Evolutionary conservation across 805 yeast species (phyloP).

Genomic region (Teunomyces panamensis): DNA sequence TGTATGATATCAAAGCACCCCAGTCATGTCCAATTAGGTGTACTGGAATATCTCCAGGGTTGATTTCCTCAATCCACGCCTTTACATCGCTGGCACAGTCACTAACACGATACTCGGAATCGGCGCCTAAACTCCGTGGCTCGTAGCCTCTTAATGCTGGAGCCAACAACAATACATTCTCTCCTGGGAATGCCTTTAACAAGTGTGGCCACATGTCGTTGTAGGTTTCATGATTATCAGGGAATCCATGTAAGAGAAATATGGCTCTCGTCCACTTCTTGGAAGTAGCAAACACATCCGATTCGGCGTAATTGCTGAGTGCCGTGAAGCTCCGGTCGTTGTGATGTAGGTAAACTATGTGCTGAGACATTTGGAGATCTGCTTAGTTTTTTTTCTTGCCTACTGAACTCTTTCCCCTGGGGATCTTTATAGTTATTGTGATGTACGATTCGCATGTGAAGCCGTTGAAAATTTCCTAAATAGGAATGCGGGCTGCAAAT

Average conservation of each 20-base stretch:
- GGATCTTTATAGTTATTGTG: background rate
- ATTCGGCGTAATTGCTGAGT: conserved; percentile 14
- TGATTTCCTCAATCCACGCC: conserved; percentile 28
- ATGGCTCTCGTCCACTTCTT: conserved; percentile 9
- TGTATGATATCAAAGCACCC: conserved; percentile 40
- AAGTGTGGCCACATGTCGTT: conserved; percentile 21
- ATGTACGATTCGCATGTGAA: background rate
- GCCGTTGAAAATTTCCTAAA: background rate
- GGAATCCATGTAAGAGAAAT: conserved; percentile 22
- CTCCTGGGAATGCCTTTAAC: conserved; percentile 13
- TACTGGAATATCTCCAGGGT: conserved; percentile 20
- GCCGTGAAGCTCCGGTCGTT: conserved; percentile 20
- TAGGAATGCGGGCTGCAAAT: background rate
- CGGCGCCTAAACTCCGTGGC: conserved; percentile 23
- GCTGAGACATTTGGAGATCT: background rate
- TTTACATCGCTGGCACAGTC: conserved; percentile 34
- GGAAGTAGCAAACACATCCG: conserved; percentile 12
- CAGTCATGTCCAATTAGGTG: conserved; percentile 44
- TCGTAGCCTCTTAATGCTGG: conserved; percentile 42
- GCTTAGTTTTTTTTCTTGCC: background rate
- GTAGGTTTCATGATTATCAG: conserved; percentile 33
- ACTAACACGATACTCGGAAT: conserved; percentile 21
- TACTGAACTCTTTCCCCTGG: no score
- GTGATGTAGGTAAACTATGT: conserved; percentile 6
- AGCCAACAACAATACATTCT: conserved; percentile 23